Evolutionary conservation across 116 monocot genomes (phyloP).

Genomic region (Phalaenopsis hybrid): DNA sequence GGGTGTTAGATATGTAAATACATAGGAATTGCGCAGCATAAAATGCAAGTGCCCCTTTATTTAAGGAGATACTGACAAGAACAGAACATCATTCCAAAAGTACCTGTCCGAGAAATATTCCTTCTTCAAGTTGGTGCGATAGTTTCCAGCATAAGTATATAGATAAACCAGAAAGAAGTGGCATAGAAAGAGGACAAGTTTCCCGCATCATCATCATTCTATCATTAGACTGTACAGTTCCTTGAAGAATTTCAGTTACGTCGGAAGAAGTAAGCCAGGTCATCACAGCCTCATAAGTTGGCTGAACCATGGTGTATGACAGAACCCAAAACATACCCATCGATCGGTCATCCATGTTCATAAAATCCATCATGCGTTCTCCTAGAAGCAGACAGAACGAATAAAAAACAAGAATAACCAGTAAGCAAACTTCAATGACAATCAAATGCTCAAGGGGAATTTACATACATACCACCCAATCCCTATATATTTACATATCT

Average conservation of each 20-base stretch:
- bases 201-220: constrained; percentile 88
- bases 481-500: no score
- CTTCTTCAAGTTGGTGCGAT: constrained; percentile 78
- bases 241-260: constrained; percentile 59
- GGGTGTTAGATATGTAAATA: no score
- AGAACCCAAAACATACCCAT: constrained; percentile 99
- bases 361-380: constrained; percentile 79
- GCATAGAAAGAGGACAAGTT: constrained; percentile 76
- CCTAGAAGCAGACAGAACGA: constrained; percentile 26
- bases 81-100: not conserved
- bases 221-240: constrained; percentile 58
- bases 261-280: constrained; percentile 78
- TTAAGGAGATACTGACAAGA: not conserved
- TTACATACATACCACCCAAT: no score
- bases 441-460: no score
- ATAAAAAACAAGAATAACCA: not conserved
- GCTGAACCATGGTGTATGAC: constrained; percentile 95
- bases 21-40: no score
- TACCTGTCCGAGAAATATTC: constrained; percentile 96
- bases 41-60: no score
- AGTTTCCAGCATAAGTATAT: constrained; percentile 86
- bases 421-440: not conserved
- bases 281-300: constrained; percentile 80
- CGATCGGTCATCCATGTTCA: constrained; percentile 82
- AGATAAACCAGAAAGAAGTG: constrained; percentile 84